Conservation (phyloP, 225 moss, liverwort and hornwort species). For the Marchantia paleacea region DNA sequence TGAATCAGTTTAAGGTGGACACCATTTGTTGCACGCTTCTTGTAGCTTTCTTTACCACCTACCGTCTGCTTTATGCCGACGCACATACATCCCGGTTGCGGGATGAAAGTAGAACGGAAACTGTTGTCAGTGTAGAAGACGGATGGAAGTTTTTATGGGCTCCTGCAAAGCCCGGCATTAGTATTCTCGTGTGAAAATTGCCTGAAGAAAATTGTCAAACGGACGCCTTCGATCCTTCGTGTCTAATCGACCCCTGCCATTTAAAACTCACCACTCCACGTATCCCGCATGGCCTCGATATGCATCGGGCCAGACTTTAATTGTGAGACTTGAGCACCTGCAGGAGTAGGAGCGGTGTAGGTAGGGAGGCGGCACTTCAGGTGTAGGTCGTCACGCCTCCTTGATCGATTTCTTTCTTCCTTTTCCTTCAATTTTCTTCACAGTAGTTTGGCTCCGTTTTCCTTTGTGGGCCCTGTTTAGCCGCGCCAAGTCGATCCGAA, state of each 20-base stretch:
- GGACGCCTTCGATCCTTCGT: not conserved
- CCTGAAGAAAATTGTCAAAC: too few species aligned
- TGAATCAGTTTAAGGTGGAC: too few species aligned
- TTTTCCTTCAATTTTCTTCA: too few species aligned
- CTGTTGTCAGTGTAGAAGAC: too few species aligned
- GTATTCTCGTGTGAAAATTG: too few species aligned
- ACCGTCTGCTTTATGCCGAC: too few species aligned
- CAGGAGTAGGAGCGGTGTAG: conserved; percentile 13
- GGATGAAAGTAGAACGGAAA: too few species aligned
- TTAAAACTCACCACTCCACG: conserved; percentile 13
- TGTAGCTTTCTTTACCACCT: too few species aligned
- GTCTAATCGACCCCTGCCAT: conserved; percentile 3
- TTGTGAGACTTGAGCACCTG: not conserved
- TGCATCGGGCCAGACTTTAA: not conserved
- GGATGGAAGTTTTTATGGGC: too few species aligned
- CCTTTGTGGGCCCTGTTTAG: not conserved
- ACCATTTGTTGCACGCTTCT: too few species aligned
- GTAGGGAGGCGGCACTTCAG: not conserved
- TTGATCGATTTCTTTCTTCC: not conserved
- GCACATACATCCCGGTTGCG: too few species aligned
- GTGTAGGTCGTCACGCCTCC: not conserved
- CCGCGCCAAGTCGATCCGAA: not conserved
- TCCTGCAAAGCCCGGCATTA: too few species aligned
- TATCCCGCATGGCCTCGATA: not conserved
- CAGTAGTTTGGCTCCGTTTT: not conserved